phyloP scores from a whole-genome alignment of 192 early-diverging fungal species.

The Mortierella hygrophila region DNA sequence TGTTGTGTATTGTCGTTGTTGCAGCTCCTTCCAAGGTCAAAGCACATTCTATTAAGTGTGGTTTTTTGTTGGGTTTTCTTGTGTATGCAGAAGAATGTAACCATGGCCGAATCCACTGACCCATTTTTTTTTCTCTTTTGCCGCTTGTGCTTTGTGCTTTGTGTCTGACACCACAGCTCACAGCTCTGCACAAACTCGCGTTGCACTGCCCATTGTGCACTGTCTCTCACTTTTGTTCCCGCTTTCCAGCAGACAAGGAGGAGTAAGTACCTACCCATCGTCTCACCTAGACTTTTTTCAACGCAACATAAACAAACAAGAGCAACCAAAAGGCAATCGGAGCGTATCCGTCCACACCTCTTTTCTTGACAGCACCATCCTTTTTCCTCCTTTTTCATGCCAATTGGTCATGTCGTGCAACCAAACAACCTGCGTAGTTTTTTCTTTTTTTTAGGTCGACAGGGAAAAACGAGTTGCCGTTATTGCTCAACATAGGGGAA shows the following conservation, averaged over 20 bases:
- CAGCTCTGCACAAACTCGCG: neutral
- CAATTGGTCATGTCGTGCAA: neutral
- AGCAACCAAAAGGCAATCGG: neutral
- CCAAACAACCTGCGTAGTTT: neutral
- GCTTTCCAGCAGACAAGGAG: neutral
- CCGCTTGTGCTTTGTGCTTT: too few relatives aligned
- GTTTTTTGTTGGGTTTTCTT: neutral
- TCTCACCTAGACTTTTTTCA: conserved; percentile 5
- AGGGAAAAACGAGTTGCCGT: neutral
- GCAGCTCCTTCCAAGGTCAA: neutral
- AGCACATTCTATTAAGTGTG: neutral
- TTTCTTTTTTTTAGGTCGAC: neutral
- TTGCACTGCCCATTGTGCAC: neutral
- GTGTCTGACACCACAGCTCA: too few relatives aligned
- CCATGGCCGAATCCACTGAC: neutral
- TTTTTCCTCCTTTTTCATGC: neutral
- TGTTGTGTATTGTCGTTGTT: neutral
- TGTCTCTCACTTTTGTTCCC: neutral
- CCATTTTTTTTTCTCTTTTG: neutral
- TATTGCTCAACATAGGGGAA: neutral
- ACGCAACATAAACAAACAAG: neutral
- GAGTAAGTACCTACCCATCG: conserved; percentile 1
- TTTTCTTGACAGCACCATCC: neutral
- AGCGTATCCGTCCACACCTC: neutral
- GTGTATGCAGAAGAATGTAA: conserved; percentile 7